Conservation (phyloP, 2,329 filamentous ascomycete genomes). For the Monosporascus sp. region DNA sequence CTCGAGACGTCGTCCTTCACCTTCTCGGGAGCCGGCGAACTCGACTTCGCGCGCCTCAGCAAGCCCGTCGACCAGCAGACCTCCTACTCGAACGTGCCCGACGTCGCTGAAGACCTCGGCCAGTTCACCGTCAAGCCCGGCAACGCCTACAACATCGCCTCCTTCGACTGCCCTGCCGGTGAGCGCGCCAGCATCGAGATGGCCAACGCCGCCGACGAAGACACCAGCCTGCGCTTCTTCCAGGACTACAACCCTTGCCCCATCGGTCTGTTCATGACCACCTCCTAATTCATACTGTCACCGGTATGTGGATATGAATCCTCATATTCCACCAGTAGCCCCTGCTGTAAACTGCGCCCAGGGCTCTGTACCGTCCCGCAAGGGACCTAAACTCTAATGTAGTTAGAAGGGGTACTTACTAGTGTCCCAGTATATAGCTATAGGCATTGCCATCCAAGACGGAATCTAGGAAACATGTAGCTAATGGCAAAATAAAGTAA, state of each 20-base stretch:
- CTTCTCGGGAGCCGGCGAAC: slow-evolving; percentile 39
- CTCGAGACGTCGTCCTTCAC: slow-evolving; percentile 56
- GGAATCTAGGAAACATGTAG: too few species aligned
- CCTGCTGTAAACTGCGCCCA: too few species aligned
- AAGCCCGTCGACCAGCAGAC: slow-evolving; percentile 41
- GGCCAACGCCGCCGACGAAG: slow-evolving; percentile 31
- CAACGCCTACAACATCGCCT: slow-evolving; percentile 46
- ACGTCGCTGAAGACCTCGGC: slow-evolving; percentile 37
- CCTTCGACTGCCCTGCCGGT: slow-evolving; percentile 50
- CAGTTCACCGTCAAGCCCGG: slow-evolving; percentile 43
- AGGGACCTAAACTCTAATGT: too few species aligned
- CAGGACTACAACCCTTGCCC: slow-evolving; percentile 54
- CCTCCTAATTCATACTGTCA: slow-evolving; percentile 16
- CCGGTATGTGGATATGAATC: background rate
- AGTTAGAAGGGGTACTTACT: too few species aligned
- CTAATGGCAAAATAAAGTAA: too few species aligned
- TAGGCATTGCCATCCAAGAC: too few species aligned
- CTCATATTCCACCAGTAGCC: too few species aligned
- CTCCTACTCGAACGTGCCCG: slow-evolving; percentile 48
- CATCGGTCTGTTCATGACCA: slow-evolving; percentile 35
- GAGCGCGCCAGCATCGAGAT: slow-evolving; percentile 48
- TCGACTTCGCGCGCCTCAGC: slow-evolving; percentile 48
- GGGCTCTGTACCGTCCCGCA: too few species aligned
- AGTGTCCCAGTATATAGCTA: too few species aligned
- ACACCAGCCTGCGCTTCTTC: slow-evolving; percentile 54